Evolutionary conservation across 805 yeast genomes (phyloP).

Genomic region (Ogataea populi-albae): DNA sequence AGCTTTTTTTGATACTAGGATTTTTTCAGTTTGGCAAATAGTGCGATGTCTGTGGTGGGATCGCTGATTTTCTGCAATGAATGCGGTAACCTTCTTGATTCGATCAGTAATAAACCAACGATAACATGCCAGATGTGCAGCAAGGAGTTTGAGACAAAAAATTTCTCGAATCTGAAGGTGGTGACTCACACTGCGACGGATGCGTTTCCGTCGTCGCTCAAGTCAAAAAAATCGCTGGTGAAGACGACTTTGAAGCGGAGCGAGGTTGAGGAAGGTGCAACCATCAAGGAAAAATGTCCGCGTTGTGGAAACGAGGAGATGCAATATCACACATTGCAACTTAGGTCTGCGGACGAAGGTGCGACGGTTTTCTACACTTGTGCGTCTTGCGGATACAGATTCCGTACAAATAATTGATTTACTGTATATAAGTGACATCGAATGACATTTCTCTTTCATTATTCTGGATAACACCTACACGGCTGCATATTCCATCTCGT

Average conservation of each 20-base stretch:
- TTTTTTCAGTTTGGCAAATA: too few relatives aligned
- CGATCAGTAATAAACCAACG: slow-evolving; percentile 47
- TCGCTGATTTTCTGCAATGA: slow-evolving; percentile 89
- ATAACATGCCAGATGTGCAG: slow-evolving; percentile 57
- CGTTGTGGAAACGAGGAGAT: slow-evolving; percentile 97
- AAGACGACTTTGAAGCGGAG: slow-evolving; percentile 74
- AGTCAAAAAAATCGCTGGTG: slow-evolving; percentile 82
- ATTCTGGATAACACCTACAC: neutral
- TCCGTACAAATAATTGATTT: slow-evolving; percentile 81
- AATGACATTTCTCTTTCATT: neutral
- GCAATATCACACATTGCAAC: slow-evolving; percentile 95
- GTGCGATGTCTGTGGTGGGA: slow-evolving; percentile 98
- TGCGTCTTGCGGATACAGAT: slow-evolving; percentile 86
- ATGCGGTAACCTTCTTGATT: slow-evolving; percentile 88
- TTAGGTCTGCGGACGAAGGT: slow-evolving; percentile 99
- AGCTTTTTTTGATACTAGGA: too few relatives aligned
- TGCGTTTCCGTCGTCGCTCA: slow-evolving; percentile 87
- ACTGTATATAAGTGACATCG: neutral
- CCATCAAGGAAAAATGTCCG: slow-evolving; percentile 97
- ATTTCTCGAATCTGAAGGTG: slow-evolving; percentile 77
- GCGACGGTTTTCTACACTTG: slow-evolving; percentile 98
- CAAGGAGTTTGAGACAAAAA: slow-evolving; percentile 39
- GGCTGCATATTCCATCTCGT: slow-evolving; percentile 1
- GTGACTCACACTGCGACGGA: slow-evolving; percentile 85
- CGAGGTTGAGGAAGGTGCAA: slow-evolving; percentile 92